phyloP scores from a whole-genome alignment of 306 rosid genomes.

The Casuarina glauca region DNA sequence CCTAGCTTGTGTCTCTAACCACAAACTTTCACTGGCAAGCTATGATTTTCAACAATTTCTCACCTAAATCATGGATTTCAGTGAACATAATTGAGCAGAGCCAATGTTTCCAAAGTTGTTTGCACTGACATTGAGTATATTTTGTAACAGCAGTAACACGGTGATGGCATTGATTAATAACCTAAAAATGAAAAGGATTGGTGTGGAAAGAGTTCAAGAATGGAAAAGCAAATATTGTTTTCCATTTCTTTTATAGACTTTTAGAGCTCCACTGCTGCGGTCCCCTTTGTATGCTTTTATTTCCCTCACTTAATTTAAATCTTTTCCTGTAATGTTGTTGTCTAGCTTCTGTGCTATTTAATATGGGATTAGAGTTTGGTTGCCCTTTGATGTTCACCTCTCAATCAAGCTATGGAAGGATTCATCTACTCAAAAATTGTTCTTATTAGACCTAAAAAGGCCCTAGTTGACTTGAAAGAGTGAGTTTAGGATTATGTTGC shows the following conservation, averaged over 20 bases:
- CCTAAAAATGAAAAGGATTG: constrained; percentile 17
- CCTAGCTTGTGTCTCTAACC: constrained; percentile 47
- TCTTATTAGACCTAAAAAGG: neutral
- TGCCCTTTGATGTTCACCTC: neutral
- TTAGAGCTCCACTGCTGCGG: constrained; percentile 74
- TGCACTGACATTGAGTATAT: constrained; percentile 48
- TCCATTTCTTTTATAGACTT: constrained; percentile 62
- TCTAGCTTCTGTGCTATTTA: neutral
- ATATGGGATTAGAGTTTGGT: neutral
- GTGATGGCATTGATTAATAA: constrained; percentile 17
- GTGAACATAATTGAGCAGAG: constrained; percentile 59
- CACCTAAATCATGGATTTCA: constrained; percentile 53
- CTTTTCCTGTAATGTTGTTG: neutral
- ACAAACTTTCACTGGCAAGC: constrained; percentile 43
- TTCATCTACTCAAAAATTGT: neutral
- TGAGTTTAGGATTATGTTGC: neutral
- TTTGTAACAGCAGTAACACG: constrained; percentile 19
- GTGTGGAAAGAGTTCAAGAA: constrained; percentile 42
- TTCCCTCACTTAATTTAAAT: neutral
- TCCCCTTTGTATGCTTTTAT: constrained; percentile 14
- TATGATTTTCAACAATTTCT: constrained; percentile 41
- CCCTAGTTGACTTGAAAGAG: neutral
- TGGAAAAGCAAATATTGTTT: constrained; percentile 35
- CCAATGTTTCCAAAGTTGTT: constrained; percentile 61
- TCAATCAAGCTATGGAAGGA: neutral